A percentile compares a stretch with the other conserved stretches of the same genome.
These are phyloP conservation scores for Bolboschoenus planiculmis DNA, from an alignment of 176 grass and related monocot genomes.

Conservation along the genomic window DNA sequence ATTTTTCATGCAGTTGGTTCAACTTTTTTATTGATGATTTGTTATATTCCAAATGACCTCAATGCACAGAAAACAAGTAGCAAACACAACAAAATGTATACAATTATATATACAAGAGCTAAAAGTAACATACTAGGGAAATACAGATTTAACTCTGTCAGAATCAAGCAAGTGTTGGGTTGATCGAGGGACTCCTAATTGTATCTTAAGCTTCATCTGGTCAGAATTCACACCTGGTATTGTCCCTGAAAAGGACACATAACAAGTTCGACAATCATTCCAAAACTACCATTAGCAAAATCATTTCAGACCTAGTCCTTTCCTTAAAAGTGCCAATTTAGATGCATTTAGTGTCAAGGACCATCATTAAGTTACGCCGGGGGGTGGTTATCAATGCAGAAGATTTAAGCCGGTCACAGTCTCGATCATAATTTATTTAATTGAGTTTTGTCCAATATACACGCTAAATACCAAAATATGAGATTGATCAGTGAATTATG, in stretches of 20 bases:
- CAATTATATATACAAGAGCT: neutral
- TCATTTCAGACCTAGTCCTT: neutral
- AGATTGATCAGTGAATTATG: neutral
- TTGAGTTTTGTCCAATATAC: neutral
- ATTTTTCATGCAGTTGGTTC: neutral
- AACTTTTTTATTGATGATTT: neutral
- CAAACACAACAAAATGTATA: neutral
- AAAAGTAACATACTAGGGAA: slow-evolving; percentile 65
- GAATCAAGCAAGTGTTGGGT: slow-evolving; percentile 70
- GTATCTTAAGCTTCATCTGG: slow-evolving; percentile 98
- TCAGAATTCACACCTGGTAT: slow-evolving; percentile 86
- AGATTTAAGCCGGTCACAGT: no score
- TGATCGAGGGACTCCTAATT: slow-evolving; percentile 61
- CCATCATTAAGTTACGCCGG: no score
- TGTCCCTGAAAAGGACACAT: slow-evolving; percentile 36
- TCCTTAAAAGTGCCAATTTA: neutral
- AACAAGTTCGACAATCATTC: neutral
- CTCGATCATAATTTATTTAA: no score
- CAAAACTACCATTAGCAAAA: neutral
- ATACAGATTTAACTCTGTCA: slow-evolving; percentile 72
- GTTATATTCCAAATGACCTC: neutral
- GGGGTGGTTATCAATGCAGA: neutral
- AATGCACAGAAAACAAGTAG: neutral
- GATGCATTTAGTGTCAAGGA: neutral
- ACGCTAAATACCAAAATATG: neutral